Evolutionary conservation across 306 rosid species (phyloP), one percentile per base, ranked within the genome.

Genomic region (Canavalia ensiformis): DNA sequence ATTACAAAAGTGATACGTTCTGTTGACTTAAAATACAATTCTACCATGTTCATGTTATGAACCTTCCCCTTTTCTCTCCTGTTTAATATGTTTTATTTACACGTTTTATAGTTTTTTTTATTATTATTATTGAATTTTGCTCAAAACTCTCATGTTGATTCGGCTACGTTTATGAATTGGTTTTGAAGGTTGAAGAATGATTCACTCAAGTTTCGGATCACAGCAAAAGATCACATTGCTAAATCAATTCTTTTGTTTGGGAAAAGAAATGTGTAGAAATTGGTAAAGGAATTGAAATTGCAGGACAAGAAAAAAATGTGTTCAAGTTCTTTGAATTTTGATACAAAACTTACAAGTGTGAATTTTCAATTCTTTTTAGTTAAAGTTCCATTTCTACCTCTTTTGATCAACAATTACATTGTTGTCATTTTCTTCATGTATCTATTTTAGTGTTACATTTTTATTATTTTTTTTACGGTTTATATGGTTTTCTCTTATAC

Each of bases 141-240:
- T 59, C 45, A 13, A 30, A 13, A 49, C 54, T 51, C 52, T 65
- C 30, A 42, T 75, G 37, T 47, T 75, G 34, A 67, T 34, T 56
- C 55, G 33, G n/a, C 28, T 67, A 8, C 5, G 4, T 41, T 57
- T 18, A 6, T 71, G 7, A n/a, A 54, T 68, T 79, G 68, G 47
- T 74, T 74, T 84, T 69, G 82, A 80, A 80, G 88, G 88, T 52
- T 52, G 71, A n/a, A 76, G 71, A 75, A 58, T 47, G 44, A 11
- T 28, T 46, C 25, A 8, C 6, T 67, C 13, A 46, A 65, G 51
- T 56, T 31, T 66, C 5, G 39, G 63, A 59, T 57, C 25, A 57
- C 42, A 72, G 83, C 73, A 64, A 29, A 77, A 71, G 52, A 54
- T 55, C 0, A 62, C 8, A 13, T 39, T 49, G 69, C 31, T 11